These are phyloP conservation scores for Aspergillus sclerotiicarbonarius DNA, from an alignment of 495 filamentous ascomycete species.

Conservation along the genomic window DNA sequence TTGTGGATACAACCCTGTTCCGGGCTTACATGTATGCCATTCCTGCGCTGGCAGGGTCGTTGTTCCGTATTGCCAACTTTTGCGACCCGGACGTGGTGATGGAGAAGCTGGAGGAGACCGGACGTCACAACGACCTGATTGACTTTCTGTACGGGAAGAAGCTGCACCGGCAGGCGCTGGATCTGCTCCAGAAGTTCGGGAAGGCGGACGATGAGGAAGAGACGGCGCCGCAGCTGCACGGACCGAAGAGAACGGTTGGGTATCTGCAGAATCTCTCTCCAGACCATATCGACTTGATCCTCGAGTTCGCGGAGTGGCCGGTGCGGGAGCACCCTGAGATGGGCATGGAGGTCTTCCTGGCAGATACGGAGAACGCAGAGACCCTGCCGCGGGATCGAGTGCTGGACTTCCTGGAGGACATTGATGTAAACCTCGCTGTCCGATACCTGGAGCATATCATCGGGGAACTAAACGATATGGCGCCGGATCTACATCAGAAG, in stretches of 20 bases:
- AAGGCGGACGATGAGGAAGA: slow-evolving; percentile 57
- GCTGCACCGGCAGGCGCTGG: slow-evolving; percentile 83
- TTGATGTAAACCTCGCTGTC: slow-evolving; percentile 69
- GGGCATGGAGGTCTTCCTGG: slow-evolving; percentile 94
- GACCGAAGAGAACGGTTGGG: slow-evolving; percentile 78
- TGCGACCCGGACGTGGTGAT: slow-evolving; percentile 95
- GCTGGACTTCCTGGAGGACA: slow-evolving; percentile 64
- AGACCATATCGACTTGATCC: slow-evolving; percentile 83
- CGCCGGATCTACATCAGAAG: slow-evolving; percentile 81
- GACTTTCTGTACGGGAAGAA: slow-evolving; percentile 97
- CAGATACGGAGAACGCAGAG: slow-evolving; percentile 93
- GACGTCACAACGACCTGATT: slow-evolving; percentile 89
- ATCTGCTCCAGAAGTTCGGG: slow-evolving; percentile 80
- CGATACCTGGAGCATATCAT: slow-evolving; percentile 91
- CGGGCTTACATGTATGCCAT: slow-evolving; percentile 87
- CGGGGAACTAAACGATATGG: slow-evolving; percentile 77
- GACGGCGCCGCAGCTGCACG: slow-evolving; percentile 63
- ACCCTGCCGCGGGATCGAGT: slow-evolving; percentile 76
- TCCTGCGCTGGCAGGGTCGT: slow-evolving; percentile 78
- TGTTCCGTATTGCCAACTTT: slow-evolving; percentile 96
- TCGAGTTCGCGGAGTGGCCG: slow-evolving; percentile 91
- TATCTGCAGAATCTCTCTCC: slow-evolving; percentile 88
- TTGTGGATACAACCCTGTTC: slow-evolving; percentile 94
- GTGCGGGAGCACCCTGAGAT: slow-evolving; percentile 65
- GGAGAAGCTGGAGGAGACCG: slow-evolving; percentile 82